Evolutionary conservation across 1,139 yeast species (phyloP), one percentile per base, ranked within the genome.

Genomic region (Pichia sp.): DNA sequence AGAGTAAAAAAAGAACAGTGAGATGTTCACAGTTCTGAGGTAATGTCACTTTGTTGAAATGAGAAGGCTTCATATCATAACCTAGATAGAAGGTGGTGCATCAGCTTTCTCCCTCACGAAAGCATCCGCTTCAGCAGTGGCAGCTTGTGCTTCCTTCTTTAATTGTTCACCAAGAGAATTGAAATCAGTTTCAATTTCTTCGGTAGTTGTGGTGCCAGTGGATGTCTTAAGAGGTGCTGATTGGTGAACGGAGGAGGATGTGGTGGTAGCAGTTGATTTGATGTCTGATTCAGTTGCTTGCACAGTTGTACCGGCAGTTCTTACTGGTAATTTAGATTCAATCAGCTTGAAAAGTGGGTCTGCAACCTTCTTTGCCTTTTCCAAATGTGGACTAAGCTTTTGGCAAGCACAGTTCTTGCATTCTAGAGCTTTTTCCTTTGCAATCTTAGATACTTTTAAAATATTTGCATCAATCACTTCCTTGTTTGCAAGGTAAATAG

Each of bases 391-490:
- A 33, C 67, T 69, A 17, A 68, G 63, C 62, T 79, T 76, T 49
- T 72, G 71, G 50, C 73, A 71, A 40, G 79, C 82, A 38, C 67
- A 39, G 47, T 69, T 63, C 46, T 72, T 61, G 53, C 61, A 65
- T 59, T 79, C 81, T 35, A 67, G 54, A 44, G 76, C 61, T 65
- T 82, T 79, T 39, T 67, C 71, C 59, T 73, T 74, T 44, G 79
- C 79, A 40, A 74, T 55, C 51, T 72, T 67, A 50, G 79, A 66
- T 60, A 69, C 72, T 52, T 77, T 70, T 46, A 73, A 74, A 44
- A 83, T 72, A 42, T 77, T 75, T 40, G 80, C 79, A 64, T 89
- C 95, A 61, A 91, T 83, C 67, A 84, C 83, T 56, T 71, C 71
- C 71, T 86, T 80, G 74, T 84, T 79, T 52, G 71, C 72, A 52